A percentile compares a stretch with the other conserved stretches of the same genome.
These are phyloP conservation scores for Leucocoprinus birnbaumii DNA, from an alignment of 768 basidiomycete species.

Conservation along the genomic window DNA sequence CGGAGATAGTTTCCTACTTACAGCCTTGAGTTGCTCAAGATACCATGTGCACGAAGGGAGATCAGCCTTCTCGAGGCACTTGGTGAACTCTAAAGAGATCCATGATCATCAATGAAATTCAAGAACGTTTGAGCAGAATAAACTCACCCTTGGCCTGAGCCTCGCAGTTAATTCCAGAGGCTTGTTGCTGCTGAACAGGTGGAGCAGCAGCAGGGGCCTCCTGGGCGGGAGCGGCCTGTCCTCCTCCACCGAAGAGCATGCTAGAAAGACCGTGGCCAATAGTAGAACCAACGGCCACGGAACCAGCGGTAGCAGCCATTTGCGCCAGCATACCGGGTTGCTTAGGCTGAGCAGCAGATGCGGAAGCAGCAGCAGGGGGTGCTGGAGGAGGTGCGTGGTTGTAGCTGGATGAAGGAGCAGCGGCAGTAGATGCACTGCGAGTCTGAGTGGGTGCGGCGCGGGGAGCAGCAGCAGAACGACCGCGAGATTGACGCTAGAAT, in stretches of 20 bases:
- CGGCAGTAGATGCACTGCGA: constrained; percentile 45
- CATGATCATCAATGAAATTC: neutral
- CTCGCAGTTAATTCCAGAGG: constrained; percentile 58
- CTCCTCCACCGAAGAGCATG: constrained; percentile 84
- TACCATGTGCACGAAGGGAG: constrained; percentile 82
- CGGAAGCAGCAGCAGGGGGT: constrained; percentile 41
- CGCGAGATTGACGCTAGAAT: constrained; percentile 72
- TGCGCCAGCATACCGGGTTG: constrained; percentile 76
- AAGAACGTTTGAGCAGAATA: neutral
- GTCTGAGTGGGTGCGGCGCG: constrained; percentile 37
- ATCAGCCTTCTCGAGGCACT: constrained; percentile 81
- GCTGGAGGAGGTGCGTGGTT: constrained; percentile 36
- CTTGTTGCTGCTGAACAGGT: constrained; percentile 46
- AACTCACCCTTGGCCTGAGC: constrained; percentile 74
- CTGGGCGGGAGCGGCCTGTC: constrained; percentile 39
- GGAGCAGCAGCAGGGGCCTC: constrained; percentile 39
- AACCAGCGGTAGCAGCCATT: constrained; percentile 90
- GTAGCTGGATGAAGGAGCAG: constrained; percentile 39
- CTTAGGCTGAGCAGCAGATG: constrained; percentile 40
- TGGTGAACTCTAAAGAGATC: constrained; percentile 65
- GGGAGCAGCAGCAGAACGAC: constrained; percentile 60
- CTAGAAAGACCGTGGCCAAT: constrained; percentile 87
- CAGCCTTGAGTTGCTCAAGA: constrained; percentile 85
- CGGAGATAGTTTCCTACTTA: constrained; percentile 35
- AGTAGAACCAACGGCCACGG: constrained; percentile 84